Evolutionary conservation across 2,329 filamentous ascomycete species (phyloP).

Genomic region (Pseudopyricularia javanii): DNA sequence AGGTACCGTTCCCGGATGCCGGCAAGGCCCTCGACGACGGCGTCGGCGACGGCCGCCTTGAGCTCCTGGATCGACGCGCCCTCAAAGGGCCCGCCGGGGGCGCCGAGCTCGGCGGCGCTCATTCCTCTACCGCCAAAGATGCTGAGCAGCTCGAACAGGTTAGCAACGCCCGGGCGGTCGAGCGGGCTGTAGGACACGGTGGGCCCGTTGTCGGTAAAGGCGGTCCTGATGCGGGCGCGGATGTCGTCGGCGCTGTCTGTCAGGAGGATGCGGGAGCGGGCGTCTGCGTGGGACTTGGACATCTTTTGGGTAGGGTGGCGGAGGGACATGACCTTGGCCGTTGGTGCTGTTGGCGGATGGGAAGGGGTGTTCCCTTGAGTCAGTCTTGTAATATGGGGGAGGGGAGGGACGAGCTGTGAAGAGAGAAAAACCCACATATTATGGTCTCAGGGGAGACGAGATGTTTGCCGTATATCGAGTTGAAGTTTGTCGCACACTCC

Average conservation of each 20-base stretch:
- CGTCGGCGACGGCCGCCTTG: conserved; percentile 51
- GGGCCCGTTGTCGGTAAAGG: conserved; percentile 63
- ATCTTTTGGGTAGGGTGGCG: conserved; percentile 71
- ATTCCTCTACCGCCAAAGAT: conserved; percentile 42
- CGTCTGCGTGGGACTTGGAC: conserved; percentile 75
- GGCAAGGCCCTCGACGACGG: conserved; percentile 38
- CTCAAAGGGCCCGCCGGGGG: conserved; percentile 16
- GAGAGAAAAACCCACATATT: conserved; percentile 40
- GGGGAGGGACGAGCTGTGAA: background rate
- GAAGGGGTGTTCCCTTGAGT: background rate
- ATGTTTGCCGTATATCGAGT: conserved; percentile 52
- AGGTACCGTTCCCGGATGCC: conserved; percentile 45
- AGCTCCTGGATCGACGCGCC: conserved; percentile 40
- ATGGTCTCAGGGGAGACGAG: conserved; percentile 58
- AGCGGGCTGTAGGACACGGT: conserved; percentile 60
- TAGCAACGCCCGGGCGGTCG: conserved; percentile 69
- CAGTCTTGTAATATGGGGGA: background rate
- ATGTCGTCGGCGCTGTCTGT: conserved; percentile 59
- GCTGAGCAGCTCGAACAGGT: conserved; percentile 70
- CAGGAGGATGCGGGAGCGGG: conserved; percentile 68
- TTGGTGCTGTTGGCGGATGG: conserved; percentile 40
- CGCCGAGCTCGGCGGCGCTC: conserved; percentile 24
- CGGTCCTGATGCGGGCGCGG: conserved; percentile 53
- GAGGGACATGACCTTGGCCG: conserved; percentile 83
- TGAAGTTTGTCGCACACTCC: conserved; percentile 78